A percentile compares a stretch with the other conserved stretches of the same genome.
Conservation (phyloP, 2,329 filamentous ascomycete species). For the Fusarium sp. region DNA sequence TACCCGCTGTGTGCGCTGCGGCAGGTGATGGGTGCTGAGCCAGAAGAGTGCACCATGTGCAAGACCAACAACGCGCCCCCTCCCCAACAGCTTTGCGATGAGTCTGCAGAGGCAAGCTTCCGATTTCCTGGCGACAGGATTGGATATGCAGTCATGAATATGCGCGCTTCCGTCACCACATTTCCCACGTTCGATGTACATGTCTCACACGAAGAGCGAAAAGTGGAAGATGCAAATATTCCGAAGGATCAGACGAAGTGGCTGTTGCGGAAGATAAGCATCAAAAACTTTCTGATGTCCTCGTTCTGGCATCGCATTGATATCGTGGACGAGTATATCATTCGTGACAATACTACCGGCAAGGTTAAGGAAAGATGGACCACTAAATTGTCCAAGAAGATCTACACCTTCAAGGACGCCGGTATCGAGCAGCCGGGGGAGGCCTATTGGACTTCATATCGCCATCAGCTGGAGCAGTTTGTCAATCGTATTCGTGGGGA, state of each 20-base stretch:
- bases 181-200: not conserved
- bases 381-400: not conserved
- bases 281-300: not conserved
- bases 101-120: not conserved
- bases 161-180: not conserved
- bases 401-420: not conserved
- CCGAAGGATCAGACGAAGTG: not conserved
- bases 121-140: too few species aligned
- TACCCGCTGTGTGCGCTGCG: not conserved
- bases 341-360: fast-evolving
- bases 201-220: fast-evolving
- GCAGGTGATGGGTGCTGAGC: not conserved
- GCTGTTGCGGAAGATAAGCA: not conserved
- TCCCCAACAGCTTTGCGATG: not conserved
- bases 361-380: not conserved
- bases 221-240: fast-evolving
- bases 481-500: not conserved
- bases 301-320: not conserved
- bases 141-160: too few species aligned
- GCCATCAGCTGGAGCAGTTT: not conserved
- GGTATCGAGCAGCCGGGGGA: not conserved
- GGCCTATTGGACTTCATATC: not conserved
- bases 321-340: not conserved
- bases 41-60: not conserved
- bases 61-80: not conserved